Evolutionary conservation across 2,329 filamentous ascomycete genomes (phyloP).

Genomic region (Cladosporium sp.): DNA sequence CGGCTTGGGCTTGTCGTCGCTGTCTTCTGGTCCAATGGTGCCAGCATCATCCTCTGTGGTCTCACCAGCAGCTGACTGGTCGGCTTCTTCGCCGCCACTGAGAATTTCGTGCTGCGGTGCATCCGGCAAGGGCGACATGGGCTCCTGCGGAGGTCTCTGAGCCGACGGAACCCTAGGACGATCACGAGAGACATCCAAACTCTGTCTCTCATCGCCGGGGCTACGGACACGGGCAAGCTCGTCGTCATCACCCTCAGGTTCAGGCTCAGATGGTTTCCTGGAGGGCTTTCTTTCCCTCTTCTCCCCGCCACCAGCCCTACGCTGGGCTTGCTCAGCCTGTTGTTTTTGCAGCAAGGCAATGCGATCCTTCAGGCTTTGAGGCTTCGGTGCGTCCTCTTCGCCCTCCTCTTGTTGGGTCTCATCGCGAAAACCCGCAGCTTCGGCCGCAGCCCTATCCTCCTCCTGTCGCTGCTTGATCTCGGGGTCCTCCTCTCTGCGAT

Average conservation of each 20-base stretch:
- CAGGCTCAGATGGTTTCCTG: conserved; percentile 54
- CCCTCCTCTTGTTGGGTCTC: conserved; percentile 45
- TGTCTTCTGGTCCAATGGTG: conserved; percentile 65
- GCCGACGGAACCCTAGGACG: conserved; percentile 32
- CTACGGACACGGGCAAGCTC: conserved; percentile 33
- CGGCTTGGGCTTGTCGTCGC: conserved; percentile 53
- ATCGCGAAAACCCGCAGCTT: conserved; percentile 55
- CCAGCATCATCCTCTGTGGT: conserved; percentile 56
- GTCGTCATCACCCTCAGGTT: conserved; percentile 32
- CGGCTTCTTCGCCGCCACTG: conserved; percentile 60
- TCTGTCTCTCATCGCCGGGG: conserved; percentile 28
- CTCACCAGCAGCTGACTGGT: conserved; percentile 58
- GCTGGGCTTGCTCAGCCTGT: conserved; percentile 79
- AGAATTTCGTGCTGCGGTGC: conserved; percentile 46
- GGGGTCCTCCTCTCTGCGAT: conserved; percentile 82
- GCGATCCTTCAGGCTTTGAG: conserved; percentile 86
- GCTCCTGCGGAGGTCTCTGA: conserved; percentile 31
- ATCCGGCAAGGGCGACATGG: conserved; percentile 29
- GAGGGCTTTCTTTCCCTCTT: conserved; percentile 64
- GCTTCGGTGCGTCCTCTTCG: conserved; percentile 78
- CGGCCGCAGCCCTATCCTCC: conserved; percentile 60
- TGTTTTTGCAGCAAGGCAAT: conserved; percentile 92
- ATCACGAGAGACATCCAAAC: conserved; percentile 32
- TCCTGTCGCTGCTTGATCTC: conserved; percentile 55
- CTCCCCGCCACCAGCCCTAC: conserved; percentile 74